Percentiles rank a stretch among this genome's conserved stretches.
Conservation (phyloP, 2,329 filamentous ascomycete genomes). For the Septoria petroselini region DNA sequence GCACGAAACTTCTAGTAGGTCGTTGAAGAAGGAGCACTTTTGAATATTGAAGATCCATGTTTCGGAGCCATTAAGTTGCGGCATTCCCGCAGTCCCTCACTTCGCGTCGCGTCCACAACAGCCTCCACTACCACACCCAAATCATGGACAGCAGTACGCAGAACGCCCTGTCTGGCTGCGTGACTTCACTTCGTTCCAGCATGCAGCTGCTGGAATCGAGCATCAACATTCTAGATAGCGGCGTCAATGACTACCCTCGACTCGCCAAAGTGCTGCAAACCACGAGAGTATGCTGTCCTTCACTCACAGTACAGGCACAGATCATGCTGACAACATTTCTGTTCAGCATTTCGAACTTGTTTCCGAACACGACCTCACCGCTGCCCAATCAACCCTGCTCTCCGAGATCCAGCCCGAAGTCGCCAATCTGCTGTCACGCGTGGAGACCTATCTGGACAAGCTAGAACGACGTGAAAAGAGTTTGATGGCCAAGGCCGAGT, state of each 20-base stretch:
- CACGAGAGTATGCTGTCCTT: constrained; percentile 50
- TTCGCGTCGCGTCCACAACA: constrained; percentile 11
- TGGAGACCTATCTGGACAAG: constrained; percentile 78
- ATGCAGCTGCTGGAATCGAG: constrained; percentile 61
- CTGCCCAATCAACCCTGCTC: constrained; percentile 78
- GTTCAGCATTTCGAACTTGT: constrained; percentile 86
- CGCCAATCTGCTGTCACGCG: constrained; percentile 70
- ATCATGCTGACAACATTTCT: background rate
- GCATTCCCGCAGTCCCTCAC: background rate
- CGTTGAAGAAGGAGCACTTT: background rate
- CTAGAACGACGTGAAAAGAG: constrained; percentile 79
- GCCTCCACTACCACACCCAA: background rate
- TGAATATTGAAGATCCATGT: background rate
- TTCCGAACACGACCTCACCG: constrained; percentile 74
- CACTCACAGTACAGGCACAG: background rate
- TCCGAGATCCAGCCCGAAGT: constrained; percentile 90
- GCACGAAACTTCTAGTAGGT: background rate
- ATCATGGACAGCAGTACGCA: constrained; percentile 32
- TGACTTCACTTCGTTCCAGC: constrained; percentile 58
- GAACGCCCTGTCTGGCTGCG: constrained; percentile 56
- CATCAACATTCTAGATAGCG: constrained; percentile 60
- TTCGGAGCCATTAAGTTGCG: background rate
- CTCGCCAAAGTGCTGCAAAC: constrained; percentile 62
- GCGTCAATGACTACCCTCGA: constrained; percentile 62
- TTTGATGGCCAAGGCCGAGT: constrained; percentile 74